Conservation (phyloP, 148 eudicot species). For the Simmondsia chinensis region DNA sequence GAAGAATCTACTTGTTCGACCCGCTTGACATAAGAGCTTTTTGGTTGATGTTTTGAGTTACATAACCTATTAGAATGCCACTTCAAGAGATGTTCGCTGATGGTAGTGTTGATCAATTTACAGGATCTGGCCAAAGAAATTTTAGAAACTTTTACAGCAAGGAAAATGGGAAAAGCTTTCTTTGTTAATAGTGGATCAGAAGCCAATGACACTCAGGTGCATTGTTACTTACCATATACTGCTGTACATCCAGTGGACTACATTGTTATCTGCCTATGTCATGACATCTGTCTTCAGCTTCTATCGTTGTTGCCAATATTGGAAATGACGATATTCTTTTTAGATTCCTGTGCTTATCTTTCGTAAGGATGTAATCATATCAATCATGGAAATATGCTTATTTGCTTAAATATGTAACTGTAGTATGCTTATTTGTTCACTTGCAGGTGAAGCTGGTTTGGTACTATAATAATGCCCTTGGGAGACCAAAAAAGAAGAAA, state of each 20-base stretch:
- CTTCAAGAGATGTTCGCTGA: not conserved
- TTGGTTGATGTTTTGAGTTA: not conserved
- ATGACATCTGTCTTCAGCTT: no score
- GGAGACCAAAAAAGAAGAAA: constrained; percentile 93
- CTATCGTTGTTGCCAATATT: no score
- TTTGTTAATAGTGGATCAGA: constrained; percentile 97
- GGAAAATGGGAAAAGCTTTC: constrained; percentile 79
- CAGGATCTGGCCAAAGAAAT: constrained; percentile 96
- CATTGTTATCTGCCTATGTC: no score
- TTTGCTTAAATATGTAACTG: no score
- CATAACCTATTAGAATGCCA: not conserved
- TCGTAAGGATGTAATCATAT: no score
- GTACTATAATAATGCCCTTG: constrained; percentile 97
- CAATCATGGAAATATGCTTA: no score
- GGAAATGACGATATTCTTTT: no score
- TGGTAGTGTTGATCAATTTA: constrained; percentile 5
- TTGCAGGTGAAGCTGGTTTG: constrained; percentile 95
- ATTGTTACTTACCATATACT: no score
- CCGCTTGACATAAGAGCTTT: not conserved
- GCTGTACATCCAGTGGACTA: no score
- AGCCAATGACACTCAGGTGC: constrained; percentile 95
- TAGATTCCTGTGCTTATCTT: no score
- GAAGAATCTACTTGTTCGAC: not conserved
- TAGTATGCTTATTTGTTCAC: constrained; percentile 2
- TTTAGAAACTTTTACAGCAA: constrained; percentile 57